Evolutionary conservation across 192 early-diverging fungal species (phyloP), one percentile per base, ranked within the genome.

Genomic region (Coemansia sp.): DNA sequence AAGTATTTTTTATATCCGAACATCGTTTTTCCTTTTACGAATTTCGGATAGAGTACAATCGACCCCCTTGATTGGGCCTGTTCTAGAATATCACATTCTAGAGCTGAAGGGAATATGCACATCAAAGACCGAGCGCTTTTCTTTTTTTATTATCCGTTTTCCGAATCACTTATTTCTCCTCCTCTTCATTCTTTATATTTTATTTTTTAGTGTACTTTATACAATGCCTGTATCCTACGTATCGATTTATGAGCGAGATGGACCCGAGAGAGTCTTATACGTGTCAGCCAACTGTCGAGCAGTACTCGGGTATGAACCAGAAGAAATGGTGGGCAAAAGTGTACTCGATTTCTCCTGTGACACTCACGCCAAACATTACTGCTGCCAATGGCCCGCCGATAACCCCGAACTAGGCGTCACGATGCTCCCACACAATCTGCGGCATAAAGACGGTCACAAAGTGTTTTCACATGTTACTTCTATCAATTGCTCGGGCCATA

Each of bases 391-490:
- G 78, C 78, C 78, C 0, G 73, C 64, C 0, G 78, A 80, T 55
- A 80, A 80, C 44, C 78, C 78, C 40, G 78, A 80, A 44, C 64
- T 80, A 36, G 74, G 73, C 46, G 78, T 80, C 29, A 76, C 74
- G 6, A 67, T 80, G 73, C 56, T 80, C 39, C 78, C 78, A 1
- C 74, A 76, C 78, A 80, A 75, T 45, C 20, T 80, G 42, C 56
- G 60, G 11, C 50, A 55, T 34, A 75, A 72, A 32, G 50, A 75
- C 63, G 74, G 67, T 6, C 39, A 32, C 24, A 36, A 34, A 2
- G 42, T 80, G 11, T 80, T 65, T 50, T 44, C 70, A 1, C 78
- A 80, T 44, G 66, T 67, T 24, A 71, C 75, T 3, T 71, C 69
- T 11, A 76, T 80, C 32, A 80, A 80, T 61, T 80, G 78, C 64